phyloP scores from a whole-genome alignment of 2,329 filamentous ascomycete genomes.

The Trichoderma sp. region DNA sequence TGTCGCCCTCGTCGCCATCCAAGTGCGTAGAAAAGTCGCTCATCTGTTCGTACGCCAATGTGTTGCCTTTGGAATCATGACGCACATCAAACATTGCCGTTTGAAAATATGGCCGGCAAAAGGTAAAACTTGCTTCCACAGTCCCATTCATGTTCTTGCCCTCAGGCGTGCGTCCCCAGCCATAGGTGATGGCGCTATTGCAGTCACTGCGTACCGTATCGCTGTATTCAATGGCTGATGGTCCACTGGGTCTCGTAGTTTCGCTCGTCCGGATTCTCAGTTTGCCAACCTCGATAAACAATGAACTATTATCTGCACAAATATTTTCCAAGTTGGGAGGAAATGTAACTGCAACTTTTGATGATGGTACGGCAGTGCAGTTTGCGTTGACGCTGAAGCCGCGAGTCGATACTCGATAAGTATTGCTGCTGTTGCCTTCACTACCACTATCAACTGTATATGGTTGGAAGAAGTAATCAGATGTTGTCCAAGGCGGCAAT shows the following conservation, averaged over 20 bases:
- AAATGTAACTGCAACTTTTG: not conserved
- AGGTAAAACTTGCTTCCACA: conserved; percentile 28
- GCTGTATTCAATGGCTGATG: not conserved
- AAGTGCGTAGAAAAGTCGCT: conserved; percentile 26
- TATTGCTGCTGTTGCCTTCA: not conserved
- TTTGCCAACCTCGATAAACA: not conserved
- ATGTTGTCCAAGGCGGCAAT: conserved; percentile 53
- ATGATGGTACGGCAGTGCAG: conserved; percentile 27
- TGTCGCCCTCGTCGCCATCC: conserved; percentile 25
- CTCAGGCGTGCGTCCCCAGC: too few relatives aligned
- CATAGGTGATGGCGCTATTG: conserved; percentile 39
- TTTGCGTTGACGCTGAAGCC: conserved; percentile 35
- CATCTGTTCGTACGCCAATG: conserved; percentile 29
- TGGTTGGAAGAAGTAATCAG: conserved; percentile 36
- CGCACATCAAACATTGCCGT: conserved; percentile 41
- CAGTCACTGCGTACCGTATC: fast-evolving
- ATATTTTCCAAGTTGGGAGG: not conserved
- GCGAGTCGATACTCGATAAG: conserved; percentile 27
- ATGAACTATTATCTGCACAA: not conserved
- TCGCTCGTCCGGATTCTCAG: not conserved
- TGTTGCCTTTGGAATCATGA: conserved; percentile 32
- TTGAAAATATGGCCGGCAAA: conserved; percentile 35
- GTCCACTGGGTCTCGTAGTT: conserved; percentile 3
- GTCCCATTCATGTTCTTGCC: too few relatives aligned
- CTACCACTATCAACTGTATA: not conserved